Conservation (phyloP, 441 rosid species). For the Aquilaria agallochum region DNA sequence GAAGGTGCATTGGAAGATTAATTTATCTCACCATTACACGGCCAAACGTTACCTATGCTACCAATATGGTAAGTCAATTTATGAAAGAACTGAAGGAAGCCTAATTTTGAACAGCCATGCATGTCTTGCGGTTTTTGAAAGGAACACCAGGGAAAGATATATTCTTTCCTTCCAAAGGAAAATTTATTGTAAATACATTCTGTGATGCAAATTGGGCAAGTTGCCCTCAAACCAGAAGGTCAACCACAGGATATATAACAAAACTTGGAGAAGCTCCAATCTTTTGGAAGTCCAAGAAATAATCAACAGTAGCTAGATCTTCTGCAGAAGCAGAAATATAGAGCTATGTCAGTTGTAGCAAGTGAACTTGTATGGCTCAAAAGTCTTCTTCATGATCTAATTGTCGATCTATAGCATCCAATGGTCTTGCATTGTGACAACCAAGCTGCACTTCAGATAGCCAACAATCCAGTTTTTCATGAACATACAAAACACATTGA, state of each 20-base stretch:
- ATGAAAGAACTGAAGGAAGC: neutral
- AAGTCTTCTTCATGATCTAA: neutral
- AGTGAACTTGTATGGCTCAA: neutral
- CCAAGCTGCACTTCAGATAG: neutral
- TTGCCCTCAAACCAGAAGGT: neutral
- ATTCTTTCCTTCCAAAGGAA: neutral
- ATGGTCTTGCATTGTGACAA: neutral
- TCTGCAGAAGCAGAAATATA: neutral
- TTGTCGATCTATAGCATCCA: neutral
- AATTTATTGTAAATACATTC: neutral
- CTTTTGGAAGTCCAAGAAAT: constrained; percentile 7
- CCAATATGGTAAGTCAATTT: neutral
- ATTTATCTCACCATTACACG: neutral
- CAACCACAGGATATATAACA: neutral
- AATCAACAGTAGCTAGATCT: neutral
- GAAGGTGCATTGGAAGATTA: neutral
- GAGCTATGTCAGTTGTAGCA: neutral
- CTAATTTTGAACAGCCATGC: neutral
- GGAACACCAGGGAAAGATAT: neutral
- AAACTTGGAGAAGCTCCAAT: neutral
- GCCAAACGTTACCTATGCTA: neutral
- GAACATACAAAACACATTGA: constrained; percentile 1
- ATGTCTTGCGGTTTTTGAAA: neutral
- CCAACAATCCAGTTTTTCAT: neutral
- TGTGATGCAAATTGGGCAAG: constrained; percentile 2